phyloP scores from a whole-genome alignment of 805 yeast species.

The Dipodascus geniculatus region DNA sequence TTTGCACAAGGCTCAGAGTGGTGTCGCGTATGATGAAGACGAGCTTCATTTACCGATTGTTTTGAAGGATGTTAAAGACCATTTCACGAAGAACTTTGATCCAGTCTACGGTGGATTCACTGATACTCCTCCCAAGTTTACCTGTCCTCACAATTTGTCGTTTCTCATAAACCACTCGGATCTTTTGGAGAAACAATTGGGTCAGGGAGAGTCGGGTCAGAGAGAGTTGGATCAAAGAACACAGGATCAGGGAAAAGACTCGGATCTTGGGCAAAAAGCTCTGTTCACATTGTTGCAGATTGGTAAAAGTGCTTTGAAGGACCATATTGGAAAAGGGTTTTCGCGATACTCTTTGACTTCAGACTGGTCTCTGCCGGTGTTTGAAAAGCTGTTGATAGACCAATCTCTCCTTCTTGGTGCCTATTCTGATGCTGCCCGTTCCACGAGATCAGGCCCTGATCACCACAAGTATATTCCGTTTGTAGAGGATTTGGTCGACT shows the following conservation, averaged over 20 bases:
- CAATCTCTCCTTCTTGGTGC: constrained; percentile 27
- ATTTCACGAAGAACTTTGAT: constrained; percentile 20
- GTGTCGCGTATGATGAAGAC: constrained; percentile 9
- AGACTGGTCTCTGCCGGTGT: constrained; percentile 31
- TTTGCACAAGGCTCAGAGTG: constrained; percentile 17
- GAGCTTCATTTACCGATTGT: constrained; percentile 6
- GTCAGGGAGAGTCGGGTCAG: constrained; percentile 4
- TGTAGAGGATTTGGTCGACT: constrained; percentile 5
- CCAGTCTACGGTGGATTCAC: constrained; percentile 24
- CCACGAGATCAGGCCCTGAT: constrained; percentile 15
- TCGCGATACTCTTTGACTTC: constrained; percentile 27
- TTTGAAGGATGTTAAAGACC: constrained; percentile 16
- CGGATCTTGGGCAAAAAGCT: too few relatives aligned
- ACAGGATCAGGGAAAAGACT: constrained; percentile 2
- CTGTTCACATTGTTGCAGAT: constrained; percentile 20
- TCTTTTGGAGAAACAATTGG: constrained; percentile 9
- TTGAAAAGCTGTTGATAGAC: constrained; percentile 29
- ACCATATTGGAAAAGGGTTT: constrained; percentile 28
- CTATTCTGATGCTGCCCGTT: constrained; percentile 19
- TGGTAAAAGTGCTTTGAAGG: constrained; percentile 28
- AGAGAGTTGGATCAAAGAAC: not conserved
- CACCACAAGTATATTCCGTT: constrained; percentile 15
- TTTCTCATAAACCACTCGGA: constrained; percentile 14
- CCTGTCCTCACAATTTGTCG: constrained; percentile 22
- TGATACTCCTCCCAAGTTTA: constrained; percentile 29